phyloP scores from a whole-genome alignment of 169 alveolate genomes.

The Plasmodium reichenowi region DNA sequence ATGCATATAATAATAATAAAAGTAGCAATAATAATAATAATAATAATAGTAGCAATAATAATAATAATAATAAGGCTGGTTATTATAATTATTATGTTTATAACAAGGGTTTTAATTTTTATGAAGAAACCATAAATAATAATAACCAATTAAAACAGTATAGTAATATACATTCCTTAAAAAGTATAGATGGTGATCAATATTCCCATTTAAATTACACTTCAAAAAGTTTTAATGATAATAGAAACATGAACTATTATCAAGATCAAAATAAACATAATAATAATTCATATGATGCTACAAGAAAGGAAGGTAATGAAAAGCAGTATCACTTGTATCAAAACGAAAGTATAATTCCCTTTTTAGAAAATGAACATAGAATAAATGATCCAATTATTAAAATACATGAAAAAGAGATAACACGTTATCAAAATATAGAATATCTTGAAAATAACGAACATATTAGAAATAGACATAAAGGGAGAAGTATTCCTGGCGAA shows the following conservation, averaged over 20 bases:
- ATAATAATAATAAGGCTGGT: background rate
- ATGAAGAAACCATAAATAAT: constrained; percentile 3
- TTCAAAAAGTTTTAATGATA: constrained; percentile 13
- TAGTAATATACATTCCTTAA: constrained; percentile 22
- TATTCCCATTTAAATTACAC: constrained; percentile 30
- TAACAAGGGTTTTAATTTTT: no score
- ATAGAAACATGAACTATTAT: constrained; percentile 11
- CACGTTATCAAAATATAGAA: constrained; percentile 11
- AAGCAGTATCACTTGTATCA: background rate
- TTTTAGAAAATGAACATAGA: constrained; percentile 2
- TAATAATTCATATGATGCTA: background rate
- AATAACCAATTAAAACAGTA: constrained; percentile 20
- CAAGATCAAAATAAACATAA: background rate
- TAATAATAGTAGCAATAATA: background rate
- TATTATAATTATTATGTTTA: background rate
- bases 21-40: background rate
- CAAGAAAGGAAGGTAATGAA: constrained; percentile 6
- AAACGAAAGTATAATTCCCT: constrained; percentile 1
- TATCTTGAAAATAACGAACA: constrained; percentile 10
- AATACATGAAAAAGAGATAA: constrained; percentile 8
- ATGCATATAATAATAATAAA: background rate
- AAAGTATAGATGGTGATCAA: constrained; percentile 12
- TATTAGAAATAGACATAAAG: constrained; percentile 7
- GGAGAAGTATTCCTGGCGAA: constrained; percentile 5
- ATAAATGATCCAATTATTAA: constrained; percentile 12